Conservation (phyloP, 2,329 filamentous ascomycete genomes). For the Talaromyces sp. region DNA sequence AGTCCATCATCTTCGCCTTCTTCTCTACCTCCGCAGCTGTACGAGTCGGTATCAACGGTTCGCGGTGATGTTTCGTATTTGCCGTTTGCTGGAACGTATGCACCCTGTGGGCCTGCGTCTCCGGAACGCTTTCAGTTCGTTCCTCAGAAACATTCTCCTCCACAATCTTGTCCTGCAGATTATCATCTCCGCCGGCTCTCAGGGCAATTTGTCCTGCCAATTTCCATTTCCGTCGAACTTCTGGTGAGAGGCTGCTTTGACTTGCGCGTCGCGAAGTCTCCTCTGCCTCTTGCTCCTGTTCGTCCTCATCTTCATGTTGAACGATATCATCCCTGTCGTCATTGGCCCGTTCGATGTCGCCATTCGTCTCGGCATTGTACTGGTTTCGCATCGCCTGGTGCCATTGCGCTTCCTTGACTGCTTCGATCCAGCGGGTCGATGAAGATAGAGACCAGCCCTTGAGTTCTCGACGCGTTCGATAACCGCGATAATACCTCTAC, state of each 20-base stretch:
- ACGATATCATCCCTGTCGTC: slow-evolving; percentile 1
- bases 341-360: not conserved
- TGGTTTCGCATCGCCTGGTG: slow-evolving; percentile 48
- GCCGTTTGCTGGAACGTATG: slow-evolving; percentile 4
- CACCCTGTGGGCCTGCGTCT: slow-evolving; percentile 21
- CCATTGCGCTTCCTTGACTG: slow-evolving; percentile 56
- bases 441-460: slow-evolving; percentile 18
- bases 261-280: slow-evolving; percentile 4
- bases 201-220: slow-evolving; percentile 67
- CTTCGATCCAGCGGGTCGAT: slow-evolving; percentile 26
- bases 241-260: slow-evolving; percentile 37
- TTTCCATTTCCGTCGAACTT: slow-evolving; percentile 66
- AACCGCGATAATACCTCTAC: slow-evolving; percentile 20
- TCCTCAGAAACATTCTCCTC: slow-evolving; percentile 37
- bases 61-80: slow-evolving; percentile 24
- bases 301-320: not conserved
- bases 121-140: slow-evolving; percentile 22
- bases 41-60: slow-evolving; percentile 27
- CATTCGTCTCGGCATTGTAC: slow-evolving; percentile 12
- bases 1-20: slow-evolving; percentile 72
- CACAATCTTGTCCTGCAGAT: slow-evolving; percentile 42
- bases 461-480: slow-evolving; percentile 19
- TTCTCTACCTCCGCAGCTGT: slow-evolving; percentile 32
- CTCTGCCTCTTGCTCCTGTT: not conserved
- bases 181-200: slow-evolving; percentile 66